Percentiles rank a stretch among this genome's conserved stretches.
Evolutionary conservation across 1,284 basidiomycete species (phyloP).

Genomic region (Apiotrichum montevideense): DNA sequence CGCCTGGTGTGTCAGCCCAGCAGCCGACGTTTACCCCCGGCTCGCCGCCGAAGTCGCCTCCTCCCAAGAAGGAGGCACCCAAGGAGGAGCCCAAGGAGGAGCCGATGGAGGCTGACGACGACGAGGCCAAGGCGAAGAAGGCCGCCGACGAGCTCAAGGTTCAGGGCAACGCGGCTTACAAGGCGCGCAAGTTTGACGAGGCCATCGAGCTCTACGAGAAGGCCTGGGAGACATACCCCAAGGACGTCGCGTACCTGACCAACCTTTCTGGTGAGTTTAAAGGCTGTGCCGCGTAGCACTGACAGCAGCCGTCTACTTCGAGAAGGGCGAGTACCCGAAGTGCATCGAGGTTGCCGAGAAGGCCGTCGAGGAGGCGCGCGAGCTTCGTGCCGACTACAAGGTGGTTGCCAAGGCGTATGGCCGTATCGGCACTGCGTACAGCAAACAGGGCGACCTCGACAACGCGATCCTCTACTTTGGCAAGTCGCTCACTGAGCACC

Average conservation of each 20-base stretch:
- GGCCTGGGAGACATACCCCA: slow-evolving; percentile 89
- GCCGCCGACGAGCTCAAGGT: slow-evolving; percentile 72
- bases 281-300: neutral
- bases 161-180: slow-evolving; percentile 75
- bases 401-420: slow-evolving; percentile 68
- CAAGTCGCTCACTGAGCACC: slow-evolving; percentile 93
- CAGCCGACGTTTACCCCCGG: neutral
- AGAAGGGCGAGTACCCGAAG: slow-evolving; percentile 84
- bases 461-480: slow-evolving; percentile 83
- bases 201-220: slow-evolving; percentile 68
- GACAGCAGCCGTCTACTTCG: slow-evolving; percentile 75
- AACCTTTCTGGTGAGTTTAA: slow-evolving; percentile 67
- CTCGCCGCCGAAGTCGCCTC: neutral
- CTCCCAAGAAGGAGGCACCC: slow-evolving; percentile 41
- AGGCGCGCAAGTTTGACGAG: slow-evolving; percentile 69
- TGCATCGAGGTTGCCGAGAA: slow-evolving; percentile 88
- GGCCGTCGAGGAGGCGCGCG: slow-evolving; percentile 87
- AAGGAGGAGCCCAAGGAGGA: slow-evolving; percentile 51
- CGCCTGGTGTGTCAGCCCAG: slow-evolving; percentile 52
- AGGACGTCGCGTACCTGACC: slow-evolving; percentile 89
- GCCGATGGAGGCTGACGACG: slow-evolving; percentile 65
- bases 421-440: slow-evolving; percentile 79
- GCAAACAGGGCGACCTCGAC: slow-evolving; percentile 69
- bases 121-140: slow-evolving; percentile 58
- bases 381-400: slow-evolving; percentile 55